Evolutionary conservation across 306 rosid species (phyloP).

Genomic region (Casuarina cunninghamiana): DNA sequence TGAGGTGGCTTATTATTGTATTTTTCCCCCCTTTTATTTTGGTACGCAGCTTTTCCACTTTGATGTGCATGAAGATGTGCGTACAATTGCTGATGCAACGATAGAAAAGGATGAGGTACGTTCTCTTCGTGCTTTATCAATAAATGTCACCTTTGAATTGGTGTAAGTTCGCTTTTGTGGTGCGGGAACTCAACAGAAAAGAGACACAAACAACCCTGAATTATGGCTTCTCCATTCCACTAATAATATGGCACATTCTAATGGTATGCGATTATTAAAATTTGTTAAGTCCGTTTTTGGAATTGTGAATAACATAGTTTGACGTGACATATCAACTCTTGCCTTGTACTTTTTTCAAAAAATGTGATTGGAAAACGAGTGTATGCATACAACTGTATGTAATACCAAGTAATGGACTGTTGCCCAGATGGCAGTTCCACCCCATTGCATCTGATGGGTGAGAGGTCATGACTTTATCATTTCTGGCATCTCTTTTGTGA

Average conservation of each 20-base stretch:
- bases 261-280: background rate
- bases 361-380: background rate
- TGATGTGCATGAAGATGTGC: conserved; percentile 94
- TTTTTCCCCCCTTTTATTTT: background rate
- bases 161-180: background rate
- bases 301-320: background rate
- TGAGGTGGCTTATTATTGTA: conserved; percentile 11
- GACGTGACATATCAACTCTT: background rate
- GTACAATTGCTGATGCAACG: conserved; percentile 95
- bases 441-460: too few species aligned
- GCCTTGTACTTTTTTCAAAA: background rate
- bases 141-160: background rate
- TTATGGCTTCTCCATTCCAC: background rate
- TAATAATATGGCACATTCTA: background rate
- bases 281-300: background rate
- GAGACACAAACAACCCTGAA: background rate
- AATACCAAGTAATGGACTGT: background rate
- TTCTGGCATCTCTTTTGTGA: background rate
- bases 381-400: background rate
- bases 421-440: background rate
- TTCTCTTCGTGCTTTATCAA: conserved; percentile 16
- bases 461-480: background rate
- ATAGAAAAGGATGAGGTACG: conserved; percentile 95
- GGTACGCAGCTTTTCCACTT: conserved; percentile 79
- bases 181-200: background rate